Conservation (phyloP, 441 rosid species). For the Gossypium trilobum region DNA sequence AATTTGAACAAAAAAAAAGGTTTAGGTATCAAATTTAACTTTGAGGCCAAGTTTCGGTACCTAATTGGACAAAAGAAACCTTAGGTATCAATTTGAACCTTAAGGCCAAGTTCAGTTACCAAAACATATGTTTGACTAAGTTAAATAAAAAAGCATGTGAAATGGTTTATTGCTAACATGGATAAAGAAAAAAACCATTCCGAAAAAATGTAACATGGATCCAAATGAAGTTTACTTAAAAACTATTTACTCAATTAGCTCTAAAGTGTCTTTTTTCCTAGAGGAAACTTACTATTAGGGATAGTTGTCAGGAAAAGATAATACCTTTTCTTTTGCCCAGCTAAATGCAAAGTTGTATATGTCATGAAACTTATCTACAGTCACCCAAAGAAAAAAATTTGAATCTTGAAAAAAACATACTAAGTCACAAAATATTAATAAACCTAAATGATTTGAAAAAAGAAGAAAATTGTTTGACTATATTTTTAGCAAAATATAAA, state of each 20-base stretch:
- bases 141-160: not conserved
- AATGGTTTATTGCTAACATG: not conserved
- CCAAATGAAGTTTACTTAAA: not conserved
- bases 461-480: not conserved
- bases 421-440: not conserved
- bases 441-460: not conserved
- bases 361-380: conserved; percentile 79
- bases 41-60: too few relatives aligned
- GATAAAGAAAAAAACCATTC: not conserved
- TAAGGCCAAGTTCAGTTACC: not conserved
- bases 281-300: not conserved
- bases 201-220: not conserved
- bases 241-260: not conserved
- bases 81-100: not conserved
- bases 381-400: conserved; percentile 9
- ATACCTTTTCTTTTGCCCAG: conserved; percentile 99
- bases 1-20: too few relatives aligned
- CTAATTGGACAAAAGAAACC: too few relatives aligned
- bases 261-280: not conserved
- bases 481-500: not conserved
- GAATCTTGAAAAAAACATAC: not conserved
- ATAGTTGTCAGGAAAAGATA: not conserved
- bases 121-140: not conserved
- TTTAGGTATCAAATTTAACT: not conserved
- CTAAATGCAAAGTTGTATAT: conserved; percentile 88